phyloP scores from a whole-genome alignment of 176 grass and related monocot genomes.

The Carex parvula region DNA sequence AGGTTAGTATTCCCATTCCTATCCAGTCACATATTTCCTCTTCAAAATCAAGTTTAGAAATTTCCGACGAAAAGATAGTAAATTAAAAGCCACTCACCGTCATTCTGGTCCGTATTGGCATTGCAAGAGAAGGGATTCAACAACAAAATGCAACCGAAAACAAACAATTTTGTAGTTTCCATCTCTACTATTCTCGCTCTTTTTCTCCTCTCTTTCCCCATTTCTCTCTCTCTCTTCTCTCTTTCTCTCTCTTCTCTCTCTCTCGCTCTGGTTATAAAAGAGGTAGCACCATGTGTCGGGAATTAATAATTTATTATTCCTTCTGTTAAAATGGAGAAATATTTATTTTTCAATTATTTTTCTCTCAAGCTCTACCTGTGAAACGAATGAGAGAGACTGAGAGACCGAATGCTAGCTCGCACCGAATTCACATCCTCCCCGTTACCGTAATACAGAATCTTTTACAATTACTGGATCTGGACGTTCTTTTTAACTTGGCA shows the following conservation, averaged over 20 bases:
- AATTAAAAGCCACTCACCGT: constrained; percentile 33
- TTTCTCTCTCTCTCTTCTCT: background rate
- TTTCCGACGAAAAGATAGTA: background rate
- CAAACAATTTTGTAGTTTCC: constrained; percentile 9
- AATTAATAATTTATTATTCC: background rate
- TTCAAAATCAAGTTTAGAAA: constrained; percentile 10
- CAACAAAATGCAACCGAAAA: constrained; percentile 36
- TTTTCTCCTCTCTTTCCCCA: constrained; percentile 21
- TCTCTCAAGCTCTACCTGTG: background rate
- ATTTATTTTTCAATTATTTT: background rate
- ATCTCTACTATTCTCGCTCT: background rate
- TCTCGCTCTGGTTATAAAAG: constrained; percentile 6
- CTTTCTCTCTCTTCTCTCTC: background rate
- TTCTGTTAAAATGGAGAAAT: background rate
- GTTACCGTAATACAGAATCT: no score
- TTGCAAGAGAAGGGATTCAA: constrained; percentile 25
- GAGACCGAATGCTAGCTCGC: constrained; percentile 15
- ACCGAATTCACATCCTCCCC: background rate
- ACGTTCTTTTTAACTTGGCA: no score
- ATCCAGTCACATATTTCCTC: constrained; percentile 7
- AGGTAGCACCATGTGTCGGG: constrained; percentile 3
- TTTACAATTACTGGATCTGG: no score
- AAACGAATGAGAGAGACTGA: background rate
- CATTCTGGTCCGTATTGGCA: constrained; percentile 39
- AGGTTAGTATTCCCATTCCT: background rate